Conservation (phyloP, 192 early-diverging fungal genomes). For the Backusella macrospora region DNA sequence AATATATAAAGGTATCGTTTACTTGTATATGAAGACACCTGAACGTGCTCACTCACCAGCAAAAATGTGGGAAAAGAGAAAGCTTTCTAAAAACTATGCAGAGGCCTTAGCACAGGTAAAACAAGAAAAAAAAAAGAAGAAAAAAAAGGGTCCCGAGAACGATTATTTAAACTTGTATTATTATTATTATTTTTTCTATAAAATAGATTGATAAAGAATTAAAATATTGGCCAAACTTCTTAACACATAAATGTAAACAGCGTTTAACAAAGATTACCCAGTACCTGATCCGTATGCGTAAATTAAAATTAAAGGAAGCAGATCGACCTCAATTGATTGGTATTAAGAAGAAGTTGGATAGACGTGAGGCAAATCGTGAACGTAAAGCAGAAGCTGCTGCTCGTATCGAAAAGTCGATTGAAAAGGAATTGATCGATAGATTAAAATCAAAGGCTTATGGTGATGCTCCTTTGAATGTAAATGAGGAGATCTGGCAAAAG, state of each 20-base stretch:
- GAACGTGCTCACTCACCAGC: slow-evolving; percentile 94
- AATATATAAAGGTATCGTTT: slow-evolving; percentile 61
- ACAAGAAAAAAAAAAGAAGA: background rate
- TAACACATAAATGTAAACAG: slow-evolving; percentile 95
- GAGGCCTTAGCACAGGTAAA: slow-evolving; percentile 76
- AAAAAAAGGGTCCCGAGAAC: background rate
- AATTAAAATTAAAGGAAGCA: slow-evolving; percentile 80
- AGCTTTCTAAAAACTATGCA: slow-evolving; percentile 89
- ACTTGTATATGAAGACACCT: slow-evolving; percentile 93
- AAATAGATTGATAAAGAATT: slow-evolving; percentile 86
- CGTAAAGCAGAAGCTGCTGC: slow-evolving; percentile 91
- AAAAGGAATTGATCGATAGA: slow-evolving; percentile 93
- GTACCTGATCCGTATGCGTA: slow-evolving; percentile 92
- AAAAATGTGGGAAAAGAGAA: slow-evolving; percentile 90
- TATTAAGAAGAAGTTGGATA: slow-evolving; percentile 94
- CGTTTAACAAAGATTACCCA: slow-evolving; percentile 95
- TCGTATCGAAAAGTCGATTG: slow-evolving; percentile 87
- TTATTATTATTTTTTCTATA: too few relatives aligned
- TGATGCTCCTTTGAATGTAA: slow-evolving; percentile 93
- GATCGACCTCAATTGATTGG: slow-evolving; percentile 76
- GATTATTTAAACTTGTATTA: too few relatives aligned
- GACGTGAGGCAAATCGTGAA: slow-evolving; percentile 84
- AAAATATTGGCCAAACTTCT: slow-evolving; percentile 89
- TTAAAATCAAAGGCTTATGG: slow-evolving; percentile 94
- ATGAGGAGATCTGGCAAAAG: slow-evolving; percentile 85